Conservation (phyloP, 164 flowering plant species). For the Stephania cephalantha region DNA sequence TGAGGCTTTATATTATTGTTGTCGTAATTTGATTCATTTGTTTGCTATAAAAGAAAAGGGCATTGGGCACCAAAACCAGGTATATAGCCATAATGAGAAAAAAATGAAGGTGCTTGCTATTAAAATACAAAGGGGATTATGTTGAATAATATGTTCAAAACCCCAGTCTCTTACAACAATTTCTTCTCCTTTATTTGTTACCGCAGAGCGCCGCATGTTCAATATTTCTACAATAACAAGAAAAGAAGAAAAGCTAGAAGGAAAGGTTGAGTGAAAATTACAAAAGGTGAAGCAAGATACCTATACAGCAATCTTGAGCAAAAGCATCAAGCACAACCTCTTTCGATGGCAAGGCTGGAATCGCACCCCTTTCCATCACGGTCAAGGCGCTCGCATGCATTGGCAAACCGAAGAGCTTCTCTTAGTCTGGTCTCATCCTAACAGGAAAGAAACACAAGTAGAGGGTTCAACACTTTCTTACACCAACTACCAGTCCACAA, state of each 20-base stretch:
- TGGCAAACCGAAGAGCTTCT: conserved; percentile 78
- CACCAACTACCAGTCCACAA: neutral
- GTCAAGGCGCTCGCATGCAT: conserved; percentile 91
- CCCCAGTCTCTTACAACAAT: neutral
- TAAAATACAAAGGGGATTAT: neutral
- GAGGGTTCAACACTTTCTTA: neutral
- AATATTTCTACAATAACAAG: neutral
- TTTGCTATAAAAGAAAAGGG: too few species aligned
- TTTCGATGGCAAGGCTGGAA: conserved; percentile 81
- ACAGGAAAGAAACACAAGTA: neutral
- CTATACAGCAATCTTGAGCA: conserved; percentile 37
- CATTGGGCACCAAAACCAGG: too few species aligned
- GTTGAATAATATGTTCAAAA: neutral
- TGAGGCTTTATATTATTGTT: too few species aligned
- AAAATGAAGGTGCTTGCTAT: neutral
- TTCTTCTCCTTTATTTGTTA: neutral
- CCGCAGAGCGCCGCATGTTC: neutral
- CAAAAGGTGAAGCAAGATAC: neutral
- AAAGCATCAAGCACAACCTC: conserved; percentile 49
- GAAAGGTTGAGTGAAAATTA: neutral
- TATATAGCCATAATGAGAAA: neutral
- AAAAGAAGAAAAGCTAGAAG: neutral
- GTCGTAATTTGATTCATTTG: too few species aligned
- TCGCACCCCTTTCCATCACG: conserved; percentile 89
- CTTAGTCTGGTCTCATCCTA: conserved; percentile 64